Percentiles rank a stretch among this genome's conserved stretches.
Conservation (phyloP, 2,329 filamentous ascomycete species). For the Chaetomium sp. region DNA sequence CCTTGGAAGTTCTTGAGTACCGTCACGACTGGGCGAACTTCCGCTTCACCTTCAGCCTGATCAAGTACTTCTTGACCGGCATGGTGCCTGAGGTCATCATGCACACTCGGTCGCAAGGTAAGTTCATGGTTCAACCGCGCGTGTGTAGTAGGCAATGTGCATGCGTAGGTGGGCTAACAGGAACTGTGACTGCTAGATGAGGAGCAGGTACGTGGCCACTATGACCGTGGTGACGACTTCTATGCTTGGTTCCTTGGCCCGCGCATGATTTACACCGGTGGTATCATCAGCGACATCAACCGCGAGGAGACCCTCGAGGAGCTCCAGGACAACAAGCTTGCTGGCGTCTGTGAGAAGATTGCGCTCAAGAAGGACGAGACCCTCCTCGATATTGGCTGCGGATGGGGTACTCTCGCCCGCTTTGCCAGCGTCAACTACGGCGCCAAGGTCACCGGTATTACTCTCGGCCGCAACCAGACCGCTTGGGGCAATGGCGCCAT, state of each 20-base stretch:
- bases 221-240: constrained; percentile 96
- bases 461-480: constrained; percentile 91
- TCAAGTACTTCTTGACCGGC: constrained; percentile 80
- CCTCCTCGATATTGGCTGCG: constrained; percentile 92
- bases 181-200: constrained; percentile 56
- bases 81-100: constrained; percentile 88
- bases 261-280: constrained; percentile 98
- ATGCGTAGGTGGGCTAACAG: no score
- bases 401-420: constrained; percentile 93
- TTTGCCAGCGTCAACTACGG: constrained; percentile 92
- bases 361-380: constrained; percentile 71
- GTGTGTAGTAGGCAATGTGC: neutral
- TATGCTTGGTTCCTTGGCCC: constrained; percentile 98
- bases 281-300: constrained; percentile 82
- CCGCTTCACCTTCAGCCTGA: constrained; percentile 77
- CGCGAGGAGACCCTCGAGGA: constrained; percentile 88
- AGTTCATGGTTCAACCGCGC: constrained; percentile 14
- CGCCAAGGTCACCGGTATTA: constrained; percentile 76
- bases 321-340: constrained; percentile 95
- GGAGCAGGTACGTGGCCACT: constrained; percentile 96
- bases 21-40: constrained; percentile 97
- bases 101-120: constrained; percentile 84
- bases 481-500: constrained; percentile 92
- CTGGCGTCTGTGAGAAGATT: constrained; percentile 94
- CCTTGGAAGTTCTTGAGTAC: constrained; percentile 83